phyloP scores from a whole-genome alignment of 257 asterid species.

The Parsonsia alboflavescens region DNA sequence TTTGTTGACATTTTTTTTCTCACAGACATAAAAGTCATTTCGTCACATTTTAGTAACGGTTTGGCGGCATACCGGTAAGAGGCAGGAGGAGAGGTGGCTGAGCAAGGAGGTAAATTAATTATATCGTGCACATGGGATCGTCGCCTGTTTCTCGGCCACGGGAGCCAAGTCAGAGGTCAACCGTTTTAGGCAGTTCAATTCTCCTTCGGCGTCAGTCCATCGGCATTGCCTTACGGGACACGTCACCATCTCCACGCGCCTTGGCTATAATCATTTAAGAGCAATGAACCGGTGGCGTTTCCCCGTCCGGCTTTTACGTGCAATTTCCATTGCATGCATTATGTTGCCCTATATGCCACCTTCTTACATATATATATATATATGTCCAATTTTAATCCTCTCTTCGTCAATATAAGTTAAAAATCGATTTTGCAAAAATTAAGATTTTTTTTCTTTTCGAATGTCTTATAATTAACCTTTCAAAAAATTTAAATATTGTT shows the following conservation, averaged over 20 bases:
- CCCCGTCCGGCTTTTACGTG: background rate
- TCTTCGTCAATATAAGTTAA: too few species aligned
- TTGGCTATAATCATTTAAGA: background rate
- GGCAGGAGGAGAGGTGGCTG: background rate
- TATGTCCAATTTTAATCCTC: too few species aligned
- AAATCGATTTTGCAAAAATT: too few species aligned
- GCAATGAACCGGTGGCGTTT: background rate
- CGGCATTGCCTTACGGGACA: background rate
- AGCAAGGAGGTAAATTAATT: background rate
- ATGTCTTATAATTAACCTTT: too few species aligned
- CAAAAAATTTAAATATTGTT: too few species aligned
- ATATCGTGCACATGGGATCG: background rate
- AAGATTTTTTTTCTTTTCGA: too few species aligned
- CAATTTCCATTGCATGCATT: too few species aligned
- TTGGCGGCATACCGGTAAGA: background rate
- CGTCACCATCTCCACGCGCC: background rate
- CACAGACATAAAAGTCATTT: too few species aligned
- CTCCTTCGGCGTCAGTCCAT: background rate
- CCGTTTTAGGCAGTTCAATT: background rate
- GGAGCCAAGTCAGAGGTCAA: constrained; percentile 3
- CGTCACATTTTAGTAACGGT: background rate
- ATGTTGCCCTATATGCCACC: too few species aligned
- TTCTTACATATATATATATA: too few species aligned
- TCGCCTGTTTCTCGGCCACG: background rate
- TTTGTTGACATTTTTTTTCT: too few species aligned